A percentile compares a stretch with the other conserved stretches of the same genome.
These are phyloP conservation scores for Euphrasia arctica DNA, from an alignment of 305 asterid species.

Conservation along the genomic window DNA sequence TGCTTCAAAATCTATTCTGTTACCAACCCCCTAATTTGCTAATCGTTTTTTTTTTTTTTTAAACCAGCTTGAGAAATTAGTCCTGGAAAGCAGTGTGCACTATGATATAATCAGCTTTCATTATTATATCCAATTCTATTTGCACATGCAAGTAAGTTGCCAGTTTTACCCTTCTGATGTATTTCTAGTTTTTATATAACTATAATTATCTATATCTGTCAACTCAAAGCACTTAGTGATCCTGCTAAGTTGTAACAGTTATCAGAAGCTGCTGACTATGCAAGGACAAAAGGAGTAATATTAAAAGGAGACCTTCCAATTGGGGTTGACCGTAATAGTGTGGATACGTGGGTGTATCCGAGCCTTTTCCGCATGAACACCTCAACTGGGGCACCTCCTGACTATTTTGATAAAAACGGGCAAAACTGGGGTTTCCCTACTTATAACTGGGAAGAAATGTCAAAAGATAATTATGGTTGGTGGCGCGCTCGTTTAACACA, in stretches of 20 bases:
- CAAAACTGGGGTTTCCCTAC: conserved; percentile 99
- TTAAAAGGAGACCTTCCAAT: conserved; percentile 98
- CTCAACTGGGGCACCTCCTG: conserved; percentile 99
- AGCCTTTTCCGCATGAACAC: conserved; percentile 94
- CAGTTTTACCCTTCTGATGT: conserved; percentile 9
- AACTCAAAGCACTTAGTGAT: not conserved
- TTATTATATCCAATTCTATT: conserved; percentile 88
- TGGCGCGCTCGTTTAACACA: conserved; percentile 97
- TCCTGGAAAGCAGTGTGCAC: conserved; percentile 68
- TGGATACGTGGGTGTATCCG: conserved; percentile 98
- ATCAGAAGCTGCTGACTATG: conserved; percentile 93
- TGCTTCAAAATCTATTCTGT: not conserved
- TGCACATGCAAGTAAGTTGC: conserved; percentile 72
- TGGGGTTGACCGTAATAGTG: conserved; percentile 94
- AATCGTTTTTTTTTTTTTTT: conserved; percentile 32
- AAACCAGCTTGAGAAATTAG: conserved; percentile 84
- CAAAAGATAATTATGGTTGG: conserved; percentile 96
- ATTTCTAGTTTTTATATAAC: not conserved
- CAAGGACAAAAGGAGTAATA: conserved; percentile 74
- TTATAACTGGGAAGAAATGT: conserved; percentile 99
- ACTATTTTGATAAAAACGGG: conserved; percentile 98
- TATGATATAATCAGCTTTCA: conserved; percentile 74
- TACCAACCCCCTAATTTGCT: not conserved
- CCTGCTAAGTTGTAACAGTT: conserved; percentile 44
- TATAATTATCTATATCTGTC: conserved; percentile 1